Base-by-base conservation (phyloP, 1,284 basidiomycete genomes). In the Ceratobasidium sp. region DNA sequence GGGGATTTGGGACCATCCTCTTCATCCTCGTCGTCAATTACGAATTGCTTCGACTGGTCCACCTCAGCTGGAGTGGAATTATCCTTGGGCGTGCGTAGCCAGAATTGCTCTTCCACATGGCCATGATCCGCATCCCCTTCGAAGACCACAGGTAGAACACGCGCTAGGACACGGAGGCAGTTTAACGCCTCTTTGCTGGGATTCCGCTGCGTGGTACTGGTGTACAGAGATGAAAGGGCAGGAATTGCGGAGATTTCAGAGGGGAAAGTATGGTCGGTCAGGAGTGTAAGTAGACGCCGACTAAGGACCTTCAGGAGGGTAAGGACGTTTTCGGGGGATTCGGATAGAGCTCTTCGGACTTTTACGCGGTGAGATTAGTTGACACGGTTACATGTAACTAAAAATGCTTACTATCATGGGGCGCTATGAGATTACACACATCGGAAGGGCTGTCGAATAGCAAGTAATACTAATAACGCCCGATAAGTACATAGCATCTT, bases 381-480 rank as follows among this genome's bases (percentile, higher is more conserved):
- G 11, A 29, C 62, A 71, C 27, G 73, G 62, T 31, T 31, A 15
- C 56, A 50, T 29, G 50, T 22, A n/a, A 59, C 5, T 7, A 33
- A 56, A 24, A 67, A 17, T 31, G 85, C 92, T 77, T 84, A 96
- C 95, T 88, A 80, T 97, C 95, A 79, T 94, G 90, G 0, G 92
- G 89, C 6, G 93, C 90, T 77, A 98, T 91, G 74, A 97, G 87
- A 31, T 93, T 92, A 83, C 93, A 94, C 22, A 96, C 94, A 80
- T 97, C 96, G 0, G 93, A 92, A 0, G 93, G 87, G 7, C 93
- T 92, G 83, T 94, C 94, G 81, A 97, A 97, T 11, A 97, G 84
- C 47, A 88, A 84, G 77, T 93, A 90, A 82, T 93, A 98, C 91
- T 97, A 81, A 8, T 41, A 57, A 22, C 41, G 41, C 50, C 14